These are phyloP conservation scores for Ensete glaucum DNA, from an alignment of 176 grass and related monocot species.

Conservation along the genomic window DNA sequence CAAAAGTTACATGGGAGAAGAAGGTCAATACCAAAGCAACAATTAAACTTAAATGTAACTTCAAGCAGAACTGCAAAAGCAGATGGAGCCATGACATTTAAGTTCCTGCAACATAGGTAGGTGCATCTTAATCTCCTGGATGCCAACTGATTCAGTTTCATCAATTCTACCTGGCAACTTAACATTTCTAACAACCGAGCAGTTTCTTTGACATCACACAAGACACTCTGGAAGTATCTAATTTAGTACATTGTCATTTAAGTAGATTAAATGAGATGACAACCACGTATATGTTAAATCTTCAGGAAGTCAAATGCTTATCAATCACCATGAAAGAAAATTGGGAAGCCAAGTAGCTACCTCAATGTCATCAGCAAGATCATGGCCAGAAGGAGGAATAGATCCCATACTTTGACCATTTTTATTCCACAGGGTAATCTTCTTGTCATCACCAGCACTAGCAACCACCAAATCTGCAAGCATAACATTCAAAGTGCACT, in stretches of 20 bases:
- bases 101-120: too few relatives aligned
- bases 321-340: neutral
- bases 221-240: neutral
- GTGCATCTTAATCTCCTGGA: too few relatives aligned
- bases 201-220: neutral
- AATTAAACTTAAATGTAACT: too few relatives aligned
- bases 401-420: conserved; percentile 72
- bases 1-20: too few relatives aligned
- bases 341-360: conserved; percentile 18
- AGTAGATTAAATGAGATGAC: neutral
- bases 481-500: conserved; percentile 18
- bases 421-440: conserved; percentile 89
- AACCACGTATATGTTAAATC: neutral
- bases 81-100: too few relatives aligned
- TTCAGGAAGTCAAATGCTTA: neutral
- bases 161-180: too few relatives aligned
- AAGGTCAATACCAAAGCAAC: too few relatives aligned
- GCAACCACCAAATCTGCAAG: conserved; percentile 82
- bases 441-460: conserved; percentile 95
- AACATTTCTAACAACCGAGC: neutral
- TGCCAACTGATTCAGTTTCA: too few relatives aligned
- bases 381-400: conserved; percentile 58
- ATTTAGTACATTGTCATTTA: neutral
- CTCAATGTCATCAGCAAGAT: conserved; percentile 80
- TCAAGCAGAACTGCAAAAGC: too few relatives aligned